These are phyloP conservation scores for Suhomyces yuchorum DNA, from an alignment of 1,139 yeast genomes.

Conservation along the genomic window DNA sequence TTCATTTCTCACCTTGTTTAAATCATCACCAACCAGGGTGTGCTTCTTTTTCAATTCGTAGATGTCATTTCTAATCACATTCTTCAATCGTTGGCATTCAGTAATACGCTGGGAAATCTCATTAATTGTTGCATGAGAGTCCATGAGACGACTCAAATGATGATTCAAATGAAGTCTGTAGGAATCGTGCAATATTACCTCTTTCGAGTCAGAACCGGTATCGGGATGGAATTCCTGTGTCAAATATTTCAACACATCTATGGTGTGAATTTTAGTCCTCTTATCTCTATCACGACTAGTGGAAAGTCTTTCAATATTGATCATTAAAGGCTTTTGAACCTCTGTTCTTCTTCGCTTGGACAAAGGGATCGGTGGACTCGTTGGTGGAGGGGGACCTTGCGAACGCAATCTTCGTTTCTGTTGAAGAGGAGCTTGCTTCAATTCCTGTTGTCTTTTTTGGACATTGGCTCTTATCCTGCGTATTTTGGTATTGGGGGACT, in stretches of 20 bases:
- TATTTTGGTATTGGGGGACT: slow-evolving; percentile 12
- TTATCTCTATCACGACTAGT: slow-evolving; percentile 27
- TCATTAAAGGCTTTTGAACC: slow-evolving; percentile 31
- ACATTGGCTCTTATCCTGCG: slow-evolving; percentile 11
- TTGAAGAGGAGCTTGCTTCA: not conserved
- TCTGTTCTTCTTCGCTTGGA: slow-evolving; percentile 20
- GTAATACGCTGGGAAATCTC: slow-evolving; percentile 40
- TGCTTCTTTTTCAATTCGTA: slow-evolving; percentile 42
- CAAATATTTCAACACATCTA: slow-evolving; percentile 42
- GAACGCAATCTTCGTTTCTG: slow-evolving; percentile 3
- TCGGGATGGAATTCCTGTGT: slow-evolving; percentile 32
- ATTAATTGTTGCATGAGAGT: slow-evolving; percentile 44
- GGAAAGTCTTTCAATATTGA: slow-evolving; percentile 34
- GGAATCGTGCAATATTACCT: slow-evolving; percentile 20
- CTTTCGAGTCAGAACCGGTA: slow-evolving; percentile 19
- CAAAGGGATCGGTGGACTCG: slow-evolving; percentile 11
- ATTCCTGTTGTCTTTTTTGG: slow-evolving; percentile 6
- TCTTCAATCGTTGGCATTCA: slow-evolving; percentile 42
- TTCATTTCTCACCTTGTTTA: slow-evolving; percentile 39
- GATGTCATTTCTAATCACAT: slow-evolving; percentile 41
- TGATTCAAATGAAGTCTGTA: slow-evolving; percentile 35
- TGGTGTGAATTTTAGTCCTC: slow-evolving; percentile 32
- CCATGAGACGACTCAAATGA: slow-evolving; percentile 36
- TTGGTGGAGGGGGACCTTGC: slow-evolving; percentile 2
- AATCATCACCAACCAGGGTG: slow-evolving; percentile 38